A percentile compares a stretch with the other conserved stretches of the same genome.
These are phyloP conservation scores for Ceratocystis colombiana DNA, from an alignment of 2,329 filamentous ascomycete species.

Conservation along the genomic window DNA sequence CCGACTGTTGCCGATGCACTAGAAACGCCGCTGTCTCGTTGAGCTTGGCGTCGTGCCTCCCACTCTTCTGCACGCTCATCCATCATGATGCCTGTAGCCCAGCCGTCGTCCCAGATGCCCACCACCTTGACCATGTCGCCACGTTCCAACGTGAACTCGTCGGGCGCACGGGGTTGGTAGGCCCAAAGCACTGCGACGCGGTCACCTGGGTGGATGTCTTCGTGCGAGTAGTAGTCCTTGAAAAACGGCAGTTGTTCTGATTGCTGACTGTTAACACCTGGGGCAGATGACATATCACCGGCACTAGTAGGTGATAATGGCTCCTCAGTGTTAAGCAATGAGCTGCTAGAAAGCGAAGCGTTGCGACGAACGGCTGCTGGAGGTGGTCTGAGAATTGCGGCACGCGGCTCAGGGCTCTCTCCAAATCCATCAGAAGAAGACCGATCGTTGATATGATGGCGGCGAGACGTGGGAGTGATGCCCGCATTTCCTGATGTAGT, in stretches of 20 bases:
- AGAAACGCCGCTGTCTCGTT: slow-evolving; percentile 89
- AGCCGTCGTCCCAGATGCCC: slow-evolving; percentile 98
- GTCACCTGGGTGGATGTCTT: slow-evolving; percentile 87
- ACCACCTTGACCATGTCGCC: slow-evolving; percentile 98
- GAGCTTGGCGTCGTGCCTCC: slow-evolving; percentile 63
- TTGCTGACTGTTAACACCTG: slow-evolving; percentile 73
- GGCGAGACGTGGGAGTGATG: slow-evolving; percentile 22
- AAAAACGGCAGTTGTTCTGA: slow-evolving; percentile 94
- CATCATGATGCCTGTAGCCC: slow-evolving; percentile 85
- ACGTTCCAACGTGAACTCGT: slow-evolving; percentile 86
- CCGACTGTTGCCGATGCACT: slow-evolving; percentile 50
- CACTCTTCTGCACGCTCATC: slow-evolving; percentile 80
- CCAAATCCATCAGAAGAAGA: slow-evolving; percentile 65
- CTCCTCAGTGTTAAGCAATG: slow-evolving; percentile 60
- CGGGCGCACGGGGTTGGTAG: slow-evolving; percentile 84
- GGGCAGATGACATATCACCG: slow-evolving; percentile 71
- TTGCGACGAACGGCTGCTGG: slow-evolving; percentile 56
- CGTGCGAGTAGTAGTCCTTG: slow-evolving; percentile 97
- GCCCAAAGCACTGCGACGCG: slow-evolving; percentile 90
- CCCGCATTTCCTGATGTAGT: slow-evolving; percentile 21
- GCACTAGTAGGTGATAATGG: slow-evolving; percentile 64
- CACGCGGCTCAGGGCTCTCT: slow-evolving; percentile 59
- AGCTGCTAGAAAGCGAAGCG: slow-evolving; percentile 82
- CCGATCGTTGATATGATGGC: slow-evolving; percentile 42
- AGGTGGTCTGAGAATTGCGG: slow-evolving; percentile 44